Evolutionary conservation across 2,329 filamentous ascomycete genomes (phyloP).

Genomic region (Verticillium longisporum): DNA sequence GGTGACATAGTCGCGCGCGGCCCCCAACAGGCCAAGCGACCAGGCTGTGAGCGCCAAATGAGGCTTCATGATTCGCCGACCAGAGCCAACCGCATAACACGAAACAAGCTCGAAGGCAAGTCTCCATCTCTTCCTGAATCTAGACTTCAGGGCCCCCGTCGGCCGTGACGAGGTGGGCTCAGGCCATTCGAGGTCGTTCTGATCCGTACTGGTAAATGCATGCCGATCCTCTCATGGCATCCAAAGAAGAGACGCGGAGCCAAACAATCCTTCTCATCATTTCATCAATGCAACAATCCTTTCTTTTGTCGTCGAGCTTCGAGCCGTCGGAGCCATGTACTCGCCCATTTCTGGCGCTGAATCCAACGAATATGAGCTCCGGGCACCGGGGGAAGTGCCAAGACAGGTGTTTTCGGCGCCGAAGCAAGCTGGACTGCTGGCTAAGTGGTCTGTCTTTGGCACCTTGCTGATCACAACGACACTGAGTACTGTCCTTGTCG

Average conservation of each 20-base stretch:
- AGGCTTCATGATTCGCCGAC: not conserved
- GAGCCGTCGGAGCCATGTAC: not conserved
- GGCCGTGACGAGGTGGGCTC: not conserved
- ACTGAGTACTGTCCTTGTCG: constrained; percentile 4
- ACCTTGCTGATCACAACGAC: constrained; percentile 1
- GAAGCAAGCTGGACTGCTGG: not conserved
- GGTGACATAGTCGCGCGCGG: not conserved
- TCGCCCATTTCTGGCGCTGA: not conserved
- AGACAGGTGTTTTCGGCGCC: not conserved
- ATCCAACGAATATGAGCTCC: not conserved
- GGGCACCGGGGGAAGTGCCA: not conserved
- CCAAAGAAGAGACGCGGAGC: not conserved
- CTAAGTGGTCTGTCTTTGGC: not conserved
- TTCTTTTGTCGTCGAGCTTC: not conserved
- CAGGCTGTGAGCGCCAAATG: not conserved
- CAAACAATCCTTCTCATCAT: not conserved
- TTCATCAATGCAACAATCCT: not conserved
- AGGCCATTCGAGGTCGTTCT: not conserved
- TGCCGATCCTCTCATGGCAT: not conserved
- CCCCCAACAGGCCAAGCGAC: not conserved
- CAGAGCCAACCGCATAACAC: not conserved
- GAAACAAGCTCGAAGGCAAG: not conserved
- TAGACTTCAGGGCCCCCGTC: not conserved
- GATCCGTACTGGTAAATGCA: not conserved
- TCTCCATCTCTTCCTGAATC: not conserved